These are phyloP conservation scores for Fusarium abutilonis DNA, from an alignment of 2,329 filamentous ascomycete species.

Conservation along the genomic window DNA sequence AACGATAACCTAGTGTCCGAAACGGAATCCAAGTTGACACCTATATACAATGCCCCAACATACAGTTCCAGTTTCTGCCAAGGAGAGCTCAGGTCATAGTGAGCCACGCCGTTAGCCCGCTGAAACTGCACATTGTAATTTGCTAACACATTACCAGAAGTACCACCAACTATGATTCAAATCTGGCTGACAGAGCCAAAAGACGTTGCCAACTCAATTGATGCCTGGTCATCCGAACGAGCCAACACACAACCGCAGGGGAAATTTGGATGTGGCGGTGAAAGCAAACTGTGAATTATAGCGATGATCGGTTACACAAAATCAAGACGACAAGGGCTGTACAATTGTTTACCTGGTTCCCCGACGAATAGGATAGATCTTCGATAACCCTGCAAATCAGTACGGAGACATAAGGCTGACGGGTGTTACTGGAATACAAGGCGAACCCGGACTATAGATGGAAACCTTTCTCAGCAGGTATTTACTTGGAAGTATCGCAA, in stretches of 20 bases:
- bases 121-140: fast-evolving
- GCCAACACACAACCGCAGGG: not conserved
- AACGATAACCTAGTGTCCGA: not conserved
- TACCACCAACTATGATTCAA: not conserved
- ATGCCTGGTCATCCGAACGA: not conserved
- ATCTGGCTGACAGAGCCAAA: not conserved
- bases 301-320: no score
- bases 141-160: not conserved
- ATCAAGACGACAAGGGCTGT: no score
- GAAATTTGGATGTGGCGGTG: not conserved
- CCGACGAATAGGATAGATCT: no score
- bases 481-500: no score
- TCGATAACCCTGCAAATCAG: no score
- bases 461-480: no score
- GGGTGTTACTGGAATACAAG: no score
- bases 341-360: no score
- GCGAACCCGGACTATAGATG: no score
- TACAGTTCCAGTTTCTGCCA: not conserved
- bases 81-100: not conserved
- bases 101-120: not conserved
- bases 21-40: not conserved
- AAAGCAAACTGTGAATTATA: not conserved
- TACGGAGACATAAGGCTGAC: no score
- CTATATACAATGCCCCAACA: not conserved
- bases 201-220: fast-evolving